phyloP scores from a whole-genome alignment of 106 monocot species.

The Dioscorea alata region DNA sequence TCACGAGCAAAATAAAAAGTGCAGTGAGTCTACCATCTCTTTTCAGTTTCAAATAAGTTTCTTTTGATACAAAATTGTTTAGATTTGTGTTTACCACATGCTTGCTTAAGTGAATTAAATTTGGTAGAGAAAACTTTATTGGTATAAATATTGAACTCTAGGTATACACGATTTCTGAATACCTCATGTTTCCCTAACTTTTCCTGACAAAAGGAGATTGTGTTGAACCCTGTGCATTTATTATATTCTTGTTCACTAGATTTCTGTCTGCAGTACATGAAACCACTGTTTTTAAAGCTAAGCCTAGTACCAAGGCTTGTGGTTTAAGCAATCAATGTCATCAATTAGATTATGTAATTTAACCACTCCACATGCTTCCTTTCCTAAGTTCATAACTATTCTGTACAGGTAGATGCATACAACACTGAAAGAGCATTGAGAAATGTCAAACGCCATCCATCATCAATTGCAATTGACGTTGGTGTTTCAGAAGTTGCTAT shows the following conservation, averaged over 20 bases:
- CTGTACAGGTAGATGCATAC: conserved; percentile 42
- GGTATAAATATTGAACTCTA: neutral
- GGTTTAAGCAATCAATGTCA: too few relatives aligned
- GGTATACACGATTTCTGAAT: too few relatives aligned
- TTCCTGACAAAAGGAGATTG: neutral
- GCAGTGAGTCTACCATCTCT: conserved; percentile 34
- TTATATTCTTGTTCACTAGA: neutral
- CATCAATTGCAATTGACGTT: conserved; percentile 20
- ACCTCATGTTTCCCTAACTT: too few relatives aligned
- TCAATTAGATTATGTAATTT: too few relatives aligned
- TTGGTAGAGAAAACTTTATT: neutral
- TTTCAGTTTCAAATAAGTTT: neutral
- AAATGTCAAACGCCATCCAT: conserved; percentile 51
- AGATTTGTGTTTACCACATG: neutral
- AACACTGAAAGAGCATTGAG: conserved; percentile 40
- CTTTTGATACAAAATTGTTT: neutral
- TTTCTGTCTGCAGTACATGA: too few relatives aligned
- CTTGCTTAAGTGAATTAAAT: neutral
- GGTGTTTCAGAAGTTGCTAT: conserved; percentile 27
- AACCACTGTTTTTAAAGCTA: too few relatives aligned
- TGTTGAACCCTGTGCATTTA: neutral
- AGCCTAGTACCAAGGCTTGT: too few relatives aligned
- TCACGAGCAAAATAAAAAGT: conserved; percentile 72
- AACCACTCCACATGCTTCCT: neutral
- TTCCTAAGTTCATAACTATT: too few relatives aligned